Percentiles rank a stretch among this genome's conserved stretches.
These are phyloP conservation scores for Tetrapisispora namnaoensis DNA, from an alignment of 805 yeast genomes.

Conservation along the genomic window DNA sequence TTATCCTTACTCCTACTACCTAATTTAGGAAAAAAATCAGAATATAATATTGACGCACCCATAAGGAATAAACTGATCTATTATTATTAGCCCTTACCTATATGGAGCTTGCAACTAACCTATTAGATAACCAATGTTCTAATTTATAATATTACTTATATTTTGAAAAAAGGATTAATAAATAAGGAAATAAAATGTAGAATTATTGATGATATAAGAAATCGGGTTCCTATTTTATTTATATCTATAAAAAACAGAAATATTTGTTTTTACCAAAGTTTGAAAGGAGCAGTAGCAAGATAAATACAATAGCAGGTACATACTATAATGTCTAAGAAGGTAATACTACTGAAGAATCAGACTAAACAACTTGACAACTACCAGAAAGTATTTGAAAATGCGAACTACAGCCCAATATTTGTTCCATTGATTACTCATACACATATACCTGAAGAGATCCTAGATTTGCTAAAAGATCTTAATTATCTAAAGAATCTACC, in stretches of 20 bases:
- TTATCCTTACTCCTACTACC: background rate
- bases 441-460: constrained; percentile 36
- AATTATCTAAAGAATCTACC: constrained; percentile 34
- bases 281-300: background rate
- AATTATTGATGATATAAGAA: too few species aligned
- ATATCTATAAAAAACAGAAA: too few species aligned
- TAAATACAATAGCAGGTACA: background rate
- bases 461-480: constrained; percentile 34
- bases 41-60: constrained; percentile 1
- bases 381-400: constrained; percentile 32
- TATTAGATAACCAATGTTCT: too few species aligned
- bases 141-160: too few species aligned
- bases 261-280: too few species aligned
- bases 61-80: background rate
- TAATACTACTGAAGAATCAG: constrained; percentile 59
- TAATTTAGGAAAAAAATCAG: background rate
- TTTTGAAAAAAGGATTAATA: too few species aligned
- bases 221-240: too few species aligned
- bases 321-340: constrained; percentile 10
- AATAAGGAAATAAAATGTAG: too few species aligned
- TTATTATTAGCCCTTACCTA: background rate
- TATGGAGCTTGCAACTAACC: too few species aligned
- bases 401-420: constrained; percentile 41
- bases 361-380: constrained; percentile 66
- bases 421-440: constrained; percentile 68